Evolutionary conservation across 2,329 filamentous ascomycete genomes (phyloP).

Genomic region (Nothophaeocryptopus gaeumannii): DNA sequence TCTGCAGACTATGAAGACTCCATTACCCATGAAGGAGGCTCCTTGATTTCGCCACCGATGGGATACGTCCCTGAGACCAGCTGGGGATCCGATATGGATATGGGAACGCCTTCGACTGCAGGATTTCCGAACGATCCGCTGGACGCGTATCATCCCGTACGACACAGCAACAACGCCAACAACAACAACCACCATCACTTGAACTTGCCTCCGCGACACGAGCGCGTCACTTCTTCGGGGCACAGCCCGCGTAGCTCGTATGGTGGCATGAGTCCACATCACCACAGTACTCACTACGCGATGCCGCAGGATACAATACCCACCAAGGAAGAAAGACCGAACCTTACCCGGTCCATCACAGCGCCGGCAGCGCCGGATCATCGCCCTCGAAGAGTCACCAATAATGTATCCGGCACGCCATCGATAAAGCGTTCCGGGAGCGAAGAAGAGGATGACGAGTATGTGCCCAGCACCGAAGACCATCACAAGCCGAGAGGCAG

Average conservation of each 20-base stretch:
- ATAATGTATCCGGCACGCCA: slow-evolving; percentile 13
- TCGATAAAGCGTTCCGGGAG: slow-evolving; percentile 26
- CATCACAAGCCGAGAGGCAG: slow-evolving; percentile 25
- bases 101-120: slow-evolving; percentile 30
- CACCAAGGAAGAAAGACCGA: slow-evolving; percentile 23
- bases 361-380: slow-evolving; percentile 24
- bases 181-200: slow-evolving; percentile 19
- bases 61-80: slow-evolving; percentile 25
- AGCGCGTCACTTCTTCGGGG: slow-evolving; percentile 16
- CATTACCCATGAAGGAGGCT: slow-evolving; percentile 18
- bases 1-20: slow-evolving; percentile 20
- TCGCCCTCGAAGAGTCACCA: slow-evolving; percentile 11
- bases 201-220: slow-evolving; percentile 16
- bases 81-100: slow-evolving; percentile 31
- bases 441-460: slow-evolving; percentile 33
- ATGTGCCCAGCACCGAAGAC: slow-evolving; percentile 22
- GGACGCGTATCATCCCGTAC: slow-evolving; percentile 25
- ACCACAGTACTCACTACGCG: slow-evolving; percentile 3
- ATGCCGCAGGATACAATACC: slow-evolving; percentile 11
- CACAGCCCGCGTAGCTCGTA: slow-evolving; percentile 28
- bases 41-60: slow-evolving; percentile 26
- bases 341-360: slow-evolving; percentile 26
- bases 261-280: slow-evolving; percentile 18
- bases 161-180: slow-evolving; percentile 7
- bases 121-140: slow-evolving; percentile 23